Conservation (phyloP, 306 rosid species). For the Gleditsia sinensis region DNA sequence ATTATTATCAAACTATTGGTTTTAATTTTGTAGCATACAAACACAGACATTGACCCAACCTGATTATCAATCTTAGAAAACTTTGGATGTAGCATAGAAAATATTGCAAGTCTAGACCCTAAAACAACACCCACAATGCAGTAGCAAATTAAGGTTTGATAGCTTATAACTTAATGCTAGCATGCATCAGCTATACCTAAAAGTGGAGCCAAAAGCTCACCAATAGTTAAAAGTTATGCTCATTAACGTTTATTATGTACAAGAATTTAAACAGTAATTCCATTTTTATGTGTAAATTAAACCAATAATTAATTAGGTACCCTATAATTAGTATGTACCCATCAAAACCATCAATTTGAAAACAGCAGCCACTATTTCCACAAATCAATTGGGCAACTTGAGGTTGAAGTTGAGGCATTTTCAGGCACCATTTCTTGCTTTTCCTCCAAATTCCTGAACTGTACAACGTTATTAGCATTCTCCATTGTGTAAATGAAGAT, state of each 20-base stretch:
- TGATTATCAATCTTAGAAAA: slow-evolving; percentile 5
- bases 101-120: slow-evolving; percentile 15
- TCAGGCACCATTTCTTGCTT: slow-evolving; percentile 59
- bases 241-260: slow-evolving; percentile 61
- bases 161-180: slow-evolving; percentile 33
- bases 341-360: background rate
- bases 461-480: background rate
- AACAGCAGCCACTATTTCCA: slow-evolving; percentile 50
- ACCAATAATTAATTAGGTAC: slow-evolving; percentile 3
- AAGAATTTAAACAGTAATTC: slow-evolving; percentile 43
- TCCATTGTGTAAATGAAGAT: slow-evolving; percentile 29
- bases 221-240: slow-evolving; percentile 46
- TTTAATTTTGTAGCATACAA: slow-evolving; percentile 23
- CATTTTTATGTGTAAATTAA: slow-evolving; percentile 6
- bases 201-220: slow-evolving; percentile 35
- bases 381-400: slow-evolving; percentile 59
- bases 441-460: slow-evolving; percentile 49
- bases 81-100: slow-evolving; percentile 21
- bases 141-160: slow-evolving; percentile 15
- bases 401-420: slow-evolving; percentile 56
- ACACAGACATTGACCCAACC: slow-evolving; percentile 31
- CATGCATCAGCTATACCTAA: background rate
- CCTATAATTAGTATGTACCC: slow-evolving; percentile 51
- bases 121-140: background rate
- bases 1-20: slow-evolving; percentile 7